These are phyloP conservation scores for Lupinus albus DNA, from an alignment of 306 rosid species.

Conservation along the genomic window DNA sequence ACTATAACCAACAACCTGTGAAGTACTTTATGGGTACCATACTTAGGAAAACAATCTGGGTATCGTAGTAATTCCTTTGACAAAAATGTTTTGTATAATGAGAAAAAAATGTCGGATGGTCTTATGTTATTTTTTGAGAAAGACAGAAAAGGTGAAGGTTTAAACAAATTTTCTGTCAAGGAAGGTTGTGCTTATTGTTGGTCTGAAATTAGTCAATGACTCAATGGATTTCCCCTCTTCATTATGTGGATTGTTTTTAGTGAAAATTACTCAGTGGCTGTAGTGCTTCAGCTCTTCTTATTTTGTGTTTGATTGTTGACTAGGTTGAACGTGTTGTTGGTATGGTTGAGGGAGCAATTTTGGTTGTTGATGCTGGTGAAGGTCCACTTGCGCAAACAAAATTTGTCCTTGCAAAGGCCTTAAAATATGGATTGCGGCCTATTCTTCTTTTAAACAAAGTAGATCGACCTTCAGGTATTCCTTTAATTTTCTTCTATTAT, in stretches of 20 bases:
- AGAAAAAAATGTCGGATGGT: not conserved
- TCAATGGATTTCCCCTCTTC: not conserved
- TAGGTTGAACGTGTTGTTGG: slow-evolving; percentile 97
- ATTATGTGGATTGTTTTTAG: not conserved
- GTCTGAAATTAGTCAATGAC: not conserved
- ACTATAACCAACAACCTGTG: no score
- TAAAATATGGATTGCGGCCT: slow-evolving; percentile 87
- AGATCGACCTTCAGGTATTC: slow-evolving; percentile 84
- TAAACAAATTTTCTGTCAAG: not conserved
- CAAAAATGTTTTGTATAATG: not conserved
- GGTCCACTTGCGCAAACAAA: slow-evolving; percentile 98
- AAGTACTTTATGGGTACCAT: no score
- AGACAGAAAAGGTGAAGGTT: slow-evolving; percentile 2
- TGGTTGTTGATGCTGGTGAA: slow-evolving; percentile 98
- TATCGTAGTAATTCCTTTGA: not conserved
- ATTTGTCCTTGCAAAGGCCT: slow-evolving; percentile 95
- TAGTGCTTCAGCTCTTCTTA: slow-evolving; percentile 15
- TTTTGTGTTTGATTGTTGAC: slow-evolving; percentile 34
- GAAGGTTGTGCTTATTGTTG: slow-evolving; percentile 5
- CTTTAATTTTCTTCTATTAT: slow-evolving; percentile 15
- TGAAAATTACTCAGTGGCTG: slow-evolving; percentile 23
- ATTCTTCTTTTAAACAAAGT: slow-evolving; percentile 97
- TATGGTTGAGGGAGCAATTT: slow-evolving; percentile 93
- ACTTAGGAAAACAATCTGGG: no score
- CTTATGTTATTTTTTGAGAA: not conserved